These are phyloP conservation scores for Straminergon stramineum DNA, from an alignment of 225 moss, liverwort and hornwort species.

Conservation along the genomic window DNA sequence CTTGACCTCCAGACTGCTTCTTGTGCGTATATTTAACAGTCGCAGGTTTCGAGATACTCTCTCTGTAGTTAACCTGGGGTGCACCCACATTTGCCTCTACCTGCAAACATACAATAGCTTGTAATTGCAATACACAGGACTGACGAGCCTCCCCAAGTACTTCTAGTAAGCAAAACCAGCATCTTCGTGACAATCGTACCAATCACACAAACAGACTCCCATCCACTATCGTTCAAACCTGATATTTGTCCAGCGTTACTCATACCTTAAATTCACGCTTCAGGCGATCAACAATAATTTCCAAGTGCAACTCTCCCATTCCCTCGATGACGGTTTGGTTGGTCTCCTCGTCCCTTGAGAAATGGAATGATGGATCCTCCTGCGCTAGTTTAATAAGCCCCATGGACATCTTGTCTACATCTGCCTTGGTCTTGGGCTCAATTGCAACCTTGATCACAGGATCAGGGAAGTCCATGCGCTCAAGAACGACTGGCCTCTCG, in stretches of 20 bases:
- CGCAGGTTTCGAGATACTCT: constrained; percentile 72
- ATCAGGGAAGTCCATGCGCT: constrained; percentile 99
- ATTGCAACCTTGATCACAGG: constrained; percentile 99
- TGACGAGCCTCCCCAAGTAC: neutral
- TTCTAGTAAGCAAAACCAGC: neutral
- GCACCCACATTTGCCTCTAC: constrained; percentile 97
- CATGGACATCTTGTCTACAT: constrained; percentile 91
- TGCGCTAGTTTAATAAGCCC: constrained; percentile 92
- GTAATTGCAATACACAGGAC: neutral
- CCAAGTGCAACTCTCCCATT: constrained; percentile 97
- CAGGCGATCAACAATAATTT: constrained; percentile 94
- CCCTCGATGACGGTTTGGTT: constrained; percentile 99
- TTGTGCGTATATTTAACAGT: constrained; percentile 87
- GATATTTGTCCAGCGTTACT: neutral
- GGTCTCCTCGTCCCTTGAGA: constrained; percentile 96
- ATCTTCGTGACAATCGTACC: neutral
- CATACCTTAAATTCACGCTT: constrained; percentile 93
- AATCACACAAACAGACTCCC: neutral
- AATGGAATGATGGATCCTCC: constrained; percentile 97
- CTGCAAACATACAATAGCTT: constrained; percentile 16
- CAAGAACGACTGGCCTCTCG: constrained; percentile 80
- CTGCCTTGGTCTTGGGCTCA: constrained; percentile 93
- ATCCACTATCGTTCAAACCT: neutral
- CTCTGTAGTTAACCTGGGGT: constrained; percentile 99
- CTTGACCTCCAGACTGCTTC: constrained; percentile 98